phyloP scores from a whole-genome alignment of 2,329 filamentous ascomycete genomes.

The Ceratocystis eucalypticola region DNA sequence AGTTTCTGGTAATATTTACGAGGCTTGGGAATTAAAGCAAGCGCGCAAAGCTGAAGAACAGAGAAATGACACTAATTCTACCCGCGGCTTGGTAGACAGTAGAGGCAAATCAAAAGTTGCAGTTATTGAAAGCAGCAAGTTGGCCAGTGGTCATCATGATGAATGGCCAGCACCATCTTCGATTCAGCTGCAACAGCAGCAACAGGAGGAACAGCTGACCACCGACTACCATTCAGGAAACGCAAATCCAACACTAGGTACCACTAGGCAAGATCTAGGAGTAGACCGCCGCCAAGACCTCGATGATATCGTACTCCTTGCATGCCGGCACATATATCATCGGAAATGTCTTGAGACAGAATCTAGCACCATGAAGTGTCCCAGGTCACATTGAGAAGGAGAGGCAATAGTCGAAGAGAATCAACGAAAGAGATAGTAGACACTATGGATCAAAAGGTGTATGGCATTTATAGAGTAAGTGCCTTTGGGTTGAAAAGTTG shows the following conservation, averaged over 20 bases:
- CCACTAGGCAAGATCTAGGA: conserved; percentile 21
- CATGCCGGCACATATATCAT: conserved; percentile 59
- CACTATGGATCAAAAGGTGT: too few relatives aligned
- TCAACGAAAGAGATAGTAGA: too few relatives aligned
- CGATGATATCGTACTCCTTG: conserved; percentile 52
- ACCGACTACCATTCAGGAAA: not conserved
- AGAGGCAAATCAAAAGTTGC: conserved; percentile 45
- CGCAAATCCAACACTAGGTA: not conserved
- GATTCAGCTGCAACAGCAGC: not conserved
- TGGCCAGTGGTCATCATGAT: conserved; percentile 27
- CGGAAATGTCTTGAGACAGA: conserved; percentile 51
- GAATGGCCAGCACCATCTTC: conserved; percentile 21
- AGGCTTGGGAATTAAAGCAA: conserved; percentile 61
- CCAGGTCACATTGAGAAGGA: not conserved
- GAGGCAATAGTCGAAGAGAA: too few relatives aligned
- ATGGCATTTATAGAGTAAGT: too few relatives aligned
- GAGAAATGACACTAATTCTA: conserved; percentile 30
- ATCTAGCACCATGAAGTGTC: not conserved
- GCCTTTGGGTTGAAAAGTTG: too few relatives aligned
- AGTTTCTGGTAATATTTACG: conserved; percentile 61
- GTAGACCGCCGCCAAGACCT: conserved; percentile 34
- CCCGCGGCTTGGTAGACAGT: conserved; percentile 27
- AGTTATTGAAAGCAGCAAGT: conserved; percentile 24
- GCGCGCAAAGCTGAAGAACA: conserved; percentile 34
- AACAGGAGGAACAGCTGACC: too few relatives aligned